phyloP scores from a whole-genome alignment of 495 filamentous ascomycete species.

The Tuber aestivum region DNA sequence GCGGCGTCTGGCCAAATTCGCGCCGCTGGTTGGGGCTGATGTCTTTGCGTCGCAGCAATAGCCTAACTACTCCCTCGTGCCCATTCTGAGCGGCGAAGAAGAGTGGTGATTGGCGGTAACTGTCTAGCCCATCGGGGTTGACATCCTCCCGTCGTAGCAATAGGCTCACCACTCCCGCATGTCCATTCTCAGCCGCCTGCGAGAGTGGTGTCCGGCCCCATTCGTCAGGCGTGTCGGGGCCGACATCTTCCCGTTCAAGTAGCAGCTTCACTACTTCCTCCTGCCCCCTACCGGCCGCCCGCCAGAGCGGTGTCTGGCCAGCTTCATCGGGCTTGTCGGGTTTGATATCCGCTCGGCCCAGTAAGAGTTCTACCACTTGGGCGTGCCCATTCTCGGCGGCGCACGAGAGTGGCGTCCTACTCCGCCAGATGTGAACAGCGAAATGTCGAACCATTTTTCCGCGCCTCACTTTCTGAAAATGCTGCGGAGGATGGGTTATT shows the following conservation, averaged over 20 bases:
- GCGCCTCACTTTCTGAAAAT: no score
- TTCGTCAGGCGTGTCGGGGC: no score
- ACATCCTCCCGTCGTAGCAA: neutral
- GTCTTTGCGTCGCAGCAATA: neutral
- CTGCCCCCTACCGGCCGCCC: no score
- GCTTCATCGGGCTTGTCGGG: neutral
- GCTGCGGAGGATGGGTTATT: neutral
- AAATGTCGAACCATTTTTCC: neutral
- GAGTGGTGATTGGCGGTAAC: neutral
- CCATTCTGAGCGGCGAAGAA: neutral
- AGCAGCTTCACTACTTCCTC: neutral
- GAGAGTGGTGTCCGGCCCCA: no score
- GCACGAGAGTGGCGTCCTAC: neutral
- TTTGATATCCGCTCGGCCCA: neutral
- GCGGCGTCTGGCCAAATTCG: no score
- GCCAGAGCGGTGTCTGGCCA: neutral
- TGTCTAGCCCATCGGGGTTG: neutral
- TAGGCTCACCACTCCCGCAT: no score
- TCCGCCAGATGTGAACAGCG: no score
- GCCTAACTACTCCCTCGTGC: neutral
- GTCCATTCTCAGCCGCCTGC: no score
- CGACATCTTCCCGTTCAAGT: neutral
- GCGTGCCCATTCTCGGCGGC: neutral
- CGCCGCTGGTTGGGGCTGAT: no score
- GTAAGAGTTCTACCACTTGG: neutral